Evolutionary conservation across 179 eudicot species (phyloP).

Genomic region (Nepenthes alata): DNA sequence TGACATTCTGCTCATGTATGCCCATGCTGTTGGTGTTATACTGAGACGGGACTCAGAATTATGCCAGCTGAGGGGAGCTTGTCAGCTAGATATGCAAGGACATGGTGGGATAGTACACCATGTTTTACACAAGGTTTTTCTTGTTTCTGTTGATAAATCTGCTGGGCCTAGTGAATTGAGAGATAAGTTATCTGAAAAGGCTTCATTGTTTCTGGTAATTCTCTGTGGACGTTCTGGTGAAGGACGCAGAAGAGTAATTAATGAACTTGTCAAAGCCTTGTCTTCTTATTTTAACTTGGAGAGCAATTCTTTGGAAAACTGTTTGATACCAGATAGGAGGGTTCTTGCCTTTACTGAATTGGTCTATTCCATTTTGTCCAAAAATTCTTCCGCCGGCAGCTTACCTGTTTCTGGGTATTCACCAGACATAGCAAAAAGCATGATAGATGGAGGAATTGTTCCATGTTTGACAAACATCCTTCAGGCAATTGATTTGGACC

Average conservation of each 20-base stretch:
- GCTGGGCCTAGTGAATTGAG: conserved; percentile 70
- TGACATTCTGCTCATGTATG: conserved; percentile 92
- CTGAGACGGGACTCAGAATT: conserved; percentile 72
- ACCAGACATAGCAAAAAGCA: conserved; percentile 85
- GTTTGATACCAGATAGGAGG: conserved; percentile 66
- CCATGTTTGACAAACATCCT: conserved; percentile 75
- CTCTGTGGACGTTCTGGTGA: conserved; percentile 95
- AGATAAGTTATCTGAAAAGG: conserved; percentile 85
- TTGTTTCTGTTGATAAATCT: conserved; percentile 44
- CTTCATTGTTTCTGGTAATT: conserved; percentile 93
- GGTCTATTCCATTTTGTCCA: conserved; percentile 75
- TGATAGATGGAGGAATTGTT: conserved; percentile 96
- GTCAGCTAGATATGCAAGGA: conserved; percentile 38
- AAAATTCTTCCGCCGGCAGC: conserved; percentile 70
- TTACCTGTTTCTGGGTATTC: conserved; percentile 87
- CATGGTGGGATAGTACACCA: conserved; percentile 79
- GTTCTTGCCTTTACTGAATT: conserved; percentile 75
- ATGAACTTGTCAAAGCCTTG: conserved; percentile 79
- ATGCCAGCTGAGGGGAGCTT: conserved; percentile 48
- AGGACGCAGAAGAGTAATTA: conserved; percentile 86
- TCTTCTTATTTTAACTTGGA: conserved; percentile 34
- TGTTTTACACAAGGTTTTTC: conserved; percentile 69
- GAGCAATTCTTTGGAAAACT: conserved; percentile 41
- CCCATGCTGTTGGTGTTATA: conserved; percentile 74
- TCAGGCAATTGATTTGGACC: conserved; percentile 81